Base-by-base conservation (phyloP, 1,284 basidiomycete genomes). In the Rhodotorula sp. region DNA sequence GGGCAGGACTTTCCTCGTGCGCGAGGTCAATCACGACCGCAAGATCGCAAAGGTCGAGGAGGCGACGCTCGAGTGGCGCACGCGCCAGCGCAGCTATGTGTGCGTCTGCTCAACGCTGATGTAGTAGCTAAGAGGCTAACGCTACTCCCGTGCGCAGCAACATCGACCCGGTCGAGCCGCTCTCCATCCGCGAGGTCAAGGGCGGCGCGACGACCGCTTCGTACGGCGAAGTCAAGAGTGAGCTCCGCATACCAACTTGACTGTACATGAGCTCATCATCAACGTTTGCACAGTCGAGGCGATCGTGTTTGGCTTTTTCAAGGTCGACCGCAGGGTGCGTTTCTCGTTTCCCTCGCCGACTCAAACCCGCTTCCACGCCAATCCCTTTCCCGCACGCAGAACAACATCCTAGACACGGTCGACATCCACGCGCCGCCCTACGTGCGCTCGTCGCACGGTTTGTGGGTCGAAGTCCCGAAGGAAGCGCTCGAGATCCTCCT, bases 391-490 rank as follows among this genome's bases (percentile, higher is more conserved):
- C 23, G 1, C 23, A 13, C 71, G 27, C 70, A 78, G 66, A 78
- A 85, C 73, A 84, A 83, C 21, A 90, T 94, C 65, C 83, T 95
- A 42, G 92, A 95, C 75, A 83, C 86, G 0, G 91, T 95, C 25
- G 89, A 92, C 74, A 82, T 95, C 50, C 88, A 93, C 58, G 91
- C 88, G 23, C 89, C 90, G 0, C 87, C 91, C 0, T 93, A 90
- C 85, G 86, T 91, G 75, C 87, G 88, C 25, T 86, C 89, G 67
- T 88, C 90, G 0, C 88, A 86, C 2, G 93, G 93, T 3, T 85
- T 92, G 74, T 96, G 93, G 93, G 84, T 96, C 42, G 91, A 96
- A 78, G 84, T 95, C 2, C 91, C 92, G 0, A 17, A 83, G 84
- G 59, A 81, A 89, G 64, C 82, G 81, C 49, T 82, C 87, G 61